Percentiles rank a stretch among this genome's conserved stretches.
These are phyloP conservation scores for Shiraia bambusicola DNA, from an alignment of 2,329 filamentous ascomycete species.

Conservation along the genomic window DNA sequence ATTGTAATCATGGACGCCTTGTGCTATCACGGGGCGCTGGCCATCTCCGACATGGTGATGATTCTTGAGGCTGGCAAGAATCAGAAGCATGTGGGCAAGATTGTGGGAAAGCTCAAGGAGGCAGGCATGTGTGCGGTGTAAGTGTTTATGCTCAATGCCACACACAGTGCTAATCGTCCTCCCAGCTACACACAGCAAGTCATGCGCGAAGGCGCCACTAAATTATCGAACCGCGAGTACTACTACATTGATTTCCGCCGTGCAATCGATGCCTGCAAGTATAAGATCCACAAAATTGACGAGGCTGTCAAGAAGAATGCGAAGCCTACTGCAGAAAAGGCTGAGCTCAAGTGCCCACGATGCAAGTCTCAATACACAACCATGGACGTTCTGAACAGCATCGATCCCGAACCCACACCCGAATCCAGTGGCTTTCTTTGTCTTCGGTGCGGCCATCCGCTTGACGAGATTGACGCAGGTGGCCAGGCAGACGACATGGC, in stretches of 20 bases:
- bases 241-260: constrained; percentile 96
- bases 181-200: constrained; percentile 74
- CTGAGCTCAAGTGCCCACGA: constrained; percentile 82
- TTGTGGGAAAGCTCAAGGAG: constrained; percentile 81
- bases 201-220: constrained; percentile 75
- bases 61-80: constrained; percentile 75
- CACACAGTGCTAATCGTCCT: constrained; percentile 16
- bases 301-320: constrained; percentile 85
- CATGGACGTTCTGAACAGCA: constrained; percentile 81
- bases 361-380: constrained; percentile 87
- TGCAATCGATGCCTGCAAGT: constrained; percentile 95
- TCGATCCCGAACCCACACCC: constrained; percentile 57
- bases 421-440: constrained; percentile 68
- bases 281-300: constrained; percentile 83
- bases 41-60: constrained; percentile 84
- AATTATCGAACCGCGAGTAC: constrained; percentile 84
- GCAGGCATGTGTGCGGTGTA: constrained; percentile 84
- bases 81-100: constrained; percentile 85
- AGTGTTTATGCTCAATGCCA: constrained; percentile 29
- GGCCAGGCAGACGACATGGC: constrained; percentile 29
- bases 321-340: constrained; percentile 76
- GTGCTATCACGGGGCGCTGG: constrained; percentile 73
- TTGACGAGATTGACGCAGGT: constrained; percentile 46
- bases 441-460: constrained; percentile 68
- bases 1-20: constrained; percentile 81